phyloP scores from a whole-genome alignment of 352 stramenopile species.

The Blastocystis sp. region DNA sequence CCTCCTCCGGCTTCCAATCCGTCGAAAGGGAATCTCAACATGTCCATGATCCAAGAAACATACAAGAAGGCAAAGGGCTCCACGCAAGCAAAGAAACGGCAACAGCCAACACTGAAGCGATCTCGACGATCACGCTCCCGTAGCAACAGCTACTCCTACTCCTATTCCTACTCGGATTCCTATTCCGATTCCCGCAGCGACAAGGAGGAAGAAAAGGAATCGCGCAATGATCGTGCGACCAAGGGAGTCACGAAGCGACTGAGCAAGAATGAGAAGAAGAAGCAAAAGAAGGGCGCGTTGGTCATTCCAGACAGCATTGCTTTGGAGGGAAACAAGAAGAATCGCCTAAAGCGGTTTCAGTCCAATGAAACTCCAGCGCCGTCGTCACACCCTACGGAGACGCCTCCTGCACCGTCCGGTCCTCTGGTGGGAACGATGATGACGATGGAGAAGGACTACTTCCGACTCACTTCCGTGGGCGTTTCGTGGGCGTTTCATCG shows the following conservation, averaged over 20 bases:
- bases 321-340: not conserved
- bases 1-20: not conserved
- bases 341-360: conserved; percentile 19
- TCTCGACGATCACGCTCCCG: conserved; percentile 14
- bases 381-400: not conserved
- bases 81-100: not conserved
- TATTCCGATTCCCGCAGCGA: not conserved
- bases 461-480: conserved; percentile 44
- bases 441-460: conserved; percentile 69
- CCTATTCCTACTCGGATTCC: conserved; percentile 9
- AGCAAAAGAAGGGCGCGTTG: not conserved
- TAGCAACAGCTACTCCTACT: not conserved
- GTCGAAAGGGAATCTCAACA: conserved; percentile 36
- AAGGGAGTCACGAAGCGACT: too few relatives aligned
- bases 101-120: not conserved
- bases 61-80: not conserved
- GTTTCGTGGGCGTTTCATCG: not conserved
- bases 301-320: not conserved
- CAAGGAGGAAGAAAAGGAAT: not conserved
- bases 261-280: not conserved
- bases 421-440: conserved; percentile 57
- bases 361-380: not conserved
- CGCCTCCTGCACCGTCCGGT: not conserved
- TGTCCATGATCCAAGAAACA: conserved; percentile 1
- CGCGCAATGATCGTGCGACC: too few relatives aligned